Conservation (phyloP, 495 filamentous ascomycete genomes). For the Margaritispora aquatica region DNA sequence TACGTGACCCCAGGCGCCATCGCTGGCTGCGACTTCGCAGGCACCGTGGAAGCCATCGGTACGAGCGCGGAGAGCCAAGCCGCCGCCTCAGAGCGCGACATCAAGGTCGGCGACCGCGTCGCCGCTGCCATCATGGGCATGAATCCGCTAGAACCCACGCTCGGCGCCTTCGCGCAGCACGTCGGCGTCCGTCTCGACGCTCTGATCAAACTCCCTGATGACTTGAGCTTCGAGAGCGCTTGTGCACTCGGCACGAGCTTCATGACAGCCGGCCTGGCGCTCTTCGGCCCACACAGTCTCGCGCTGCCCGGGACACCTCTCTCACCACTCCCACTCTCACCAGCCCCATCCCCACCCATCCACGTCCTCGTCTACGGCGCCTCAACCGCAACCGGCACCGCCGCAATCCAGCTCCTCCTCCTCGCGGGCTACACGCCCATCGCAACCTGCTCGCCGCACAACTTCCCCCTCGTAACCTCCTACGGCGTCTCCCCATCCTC, state of each 20-base stretch:
- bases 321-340: slow-evolving; percentile 6
- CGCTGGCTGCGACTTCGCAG: slow-evolving; percentile 41
- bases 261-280: background rate
- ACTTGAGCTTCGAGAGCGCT: slow-evolving; percentile 39
- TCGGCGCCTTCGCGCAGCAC: slow-evolving; percentile 44
- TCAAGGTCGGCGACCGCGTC: slow-evolving; percentile 38
- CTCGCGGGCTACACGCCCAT: slow-evolving; percentile 32
- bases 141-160: slow-evolving; percentile 24
- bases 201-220: slow-evolving; percentile 38
- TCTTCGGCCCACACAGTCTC: slow-evolving; percentile 29
- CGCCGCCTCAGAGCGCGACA: too few relatives aligned
- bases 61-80: slow-evolving; percentile 22
- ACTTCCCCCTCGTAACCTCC: slow-evolving; percentile 44
- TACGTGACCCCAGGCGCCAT: slow-evolving; percentile 28
- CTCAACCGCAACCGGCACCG: slow-evolving; percentile 48
- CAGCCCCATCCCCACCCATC: background rate
- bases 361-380: slow-evolving; percentile 57
- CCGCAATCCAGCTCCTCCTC: slow-evolving; percentile 51
- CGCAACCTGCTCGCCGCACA: slow-evolving; percentile 48
- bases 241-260: background rate
- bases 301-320: slow-evolving; percentile 22
- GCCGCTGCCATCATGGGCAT: slow-evolving; percentile 13
- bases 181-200: slow-evolving; percentile 18
- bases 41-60: slow-evolving; percentile 35
- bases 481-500: slow-evolving; percentile 41